phyloP scores from a whole-genome alignment of 2,329 filamentous ascomycete genomes.

The Colletotrichum sp. region DNA sequence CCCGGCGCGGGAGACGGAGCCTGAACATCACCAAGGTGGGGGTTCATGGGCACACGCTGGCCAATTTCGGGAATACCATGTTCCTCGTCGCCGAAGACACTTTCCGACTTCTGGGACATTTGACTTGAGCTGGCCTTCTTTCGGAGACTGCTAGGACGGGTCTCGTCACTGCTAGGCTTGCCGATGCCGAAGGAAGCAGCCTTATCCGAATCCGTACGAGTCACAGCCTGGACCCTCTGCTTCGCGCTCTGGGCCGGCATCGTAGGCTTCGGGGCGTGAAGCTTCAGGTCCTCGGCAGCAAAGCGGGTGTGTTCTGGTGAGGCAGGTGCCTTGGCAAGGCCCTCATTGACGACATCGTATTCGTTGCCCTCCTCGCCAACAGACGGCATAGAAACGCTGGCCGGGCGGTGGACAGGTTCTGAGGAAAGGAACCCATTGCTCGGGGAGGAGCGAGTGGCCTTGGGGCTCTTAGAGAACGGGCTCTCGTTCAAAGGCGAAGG shows the following conservation, averaged over 20 bases:
- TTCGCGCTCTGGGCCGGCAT: conserved; percentile 82
- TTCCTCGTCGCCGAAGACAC: conserved; percentile 63
- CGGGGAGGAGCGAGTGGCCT: conserved; percentile 37
- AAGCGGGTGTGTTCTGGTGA: conserved; percentile 78
- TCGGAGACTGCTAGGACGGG: conserved; percentile 46
- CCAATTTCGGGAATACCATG: conserved; percentile 93
- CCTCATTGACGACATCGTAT: conserved; percentile 70
- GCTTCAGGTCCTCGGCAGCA: conserved; percentile 79
- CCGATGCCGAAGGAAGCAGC: conserved; percentile 87
- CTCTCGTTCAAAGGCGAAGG: conserved; percentile 85
- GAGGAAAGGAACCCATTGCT: conserved; percentile 35
- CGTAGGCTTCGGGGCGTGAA: conserved; percentile 89
- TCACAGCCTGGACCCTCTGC: conserved; percentile 81
- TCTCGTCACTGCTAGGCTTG: conserved; percentile 63
- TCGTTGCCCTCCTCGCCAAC: conserved; percentile 90
- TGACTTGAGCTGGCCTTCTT: conserved; percentile 66
- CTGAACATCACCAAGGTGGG: conserved; percentile 92
- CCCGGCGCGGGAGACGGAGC: conserved; percentile 81
- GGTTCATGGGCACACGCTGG: conserved; percentile 91
- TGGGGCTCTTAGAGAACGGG: conserved; percentile 55
- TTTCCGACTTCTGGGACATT: conserved; percentile 46
- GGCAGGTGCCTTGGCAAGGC: conserved; percentile 39
- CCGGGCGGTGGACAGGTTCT: conserved; percentile 62
- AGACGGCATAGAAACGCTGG: conserved; percentile 82
- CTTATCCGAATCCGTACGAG: conserved; percentile 87